Evolutionary conservation across 441 rosid genomes (phyloP).

Genomic region (Arabidopsis lyrata): DNA sequence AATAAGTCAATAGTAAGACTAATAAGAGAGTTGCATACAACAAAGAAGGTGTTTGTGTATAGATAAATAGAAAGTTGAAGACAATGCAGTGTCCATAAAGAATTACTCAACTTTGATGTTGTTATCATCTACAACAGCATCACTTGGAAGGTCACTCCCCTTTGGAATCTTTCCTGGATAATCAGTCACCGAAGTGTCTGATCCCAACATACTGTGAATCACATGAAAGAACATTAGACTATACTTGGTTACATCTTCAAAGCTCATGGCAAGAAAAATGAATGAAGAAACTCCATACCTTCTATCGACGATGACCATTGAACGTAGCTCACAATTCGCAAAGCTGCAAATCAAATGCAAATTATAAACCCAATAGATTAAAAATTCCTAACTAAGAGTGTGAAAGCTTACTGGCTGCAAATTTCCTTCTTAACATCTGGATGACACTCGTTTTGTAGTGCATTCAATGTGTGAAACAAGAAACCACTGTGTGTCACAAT

Average conservation of each 20-base stretch:
- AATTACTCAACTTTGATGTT: slow-evolving; percentile 31
- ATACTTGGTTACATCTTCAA: not conserved
- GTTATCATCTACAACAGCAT: slow-evolving; percentile 45
- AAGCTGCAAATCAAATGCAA: slow-evolving; percentile 60
- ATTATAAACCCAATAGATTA: slow-evolving; percentile 9
- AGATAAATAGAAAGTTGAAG: slow-evolving; percentile 29
- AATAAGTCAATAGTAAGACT: slow-evolving; percentile 16
- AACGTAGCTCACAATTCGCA: slow-evolving; percentile 92
- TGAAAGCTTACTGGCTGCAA: slow-evolving; percentile 58
- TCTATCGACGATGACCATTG: slow-evolving; percentile 84
- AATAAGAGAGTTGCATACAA: slow-evolving; percentile 38
- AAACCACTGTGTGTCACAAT: slow-evolving; percentile 96
- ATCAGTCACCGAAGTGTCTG: slow-evolving; percentile 62
- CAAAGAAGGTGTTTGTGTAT: slow-evolving; percentile 13
- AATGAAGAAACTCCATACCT: slow-evolving; percentile 47
- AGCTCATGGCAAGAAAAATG: not conserved
- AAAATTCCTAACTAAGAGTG: not conserved
- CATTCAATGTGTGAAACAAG: slow-evolving; percentile 77
- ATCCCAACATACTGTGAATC: slow-evolving; percentile 69
- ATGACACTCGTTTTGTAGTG: slow-evolving; percentile 80
- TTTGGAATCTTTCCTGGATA: slow-evolving; percentile 87
- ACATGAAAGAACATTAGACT: slow-evolving; percentile 19
- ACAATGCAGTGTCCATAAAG: slow-evolving; percentile 10
- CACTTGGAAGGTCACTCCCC: slow-evolving; percentile 65
- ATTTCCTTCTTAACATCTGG: slow-evolving; percentile 82